Conservation (phyloP, 164 flowering plant genomes). For the Paratinospora sagittata region DNA sequence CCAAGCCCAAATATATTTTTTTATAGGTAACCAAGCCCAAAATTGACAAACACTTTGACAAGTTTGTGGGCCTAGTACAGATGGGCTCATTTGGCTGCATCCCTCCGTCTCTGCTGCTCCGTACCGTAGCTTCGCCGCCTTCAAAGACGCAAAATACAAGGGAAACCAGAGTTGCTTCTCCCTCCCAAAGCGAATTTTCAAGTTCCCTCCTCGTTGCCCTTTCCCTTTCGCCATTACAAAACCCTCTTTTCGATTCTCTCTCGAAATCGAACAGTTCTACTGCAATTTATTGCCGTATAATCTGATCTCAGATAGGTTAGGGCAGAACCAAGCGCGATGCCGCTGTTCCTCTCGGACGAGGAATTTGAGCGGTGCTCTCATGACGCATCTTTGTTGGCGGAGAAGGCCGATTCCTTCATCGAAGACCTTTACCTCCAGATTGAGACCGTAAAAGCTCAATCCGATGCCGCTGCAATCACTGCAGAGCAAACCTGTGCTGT, state of each 20-base stretch:
- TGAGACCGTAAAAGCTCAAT: constrained; percentile 61
- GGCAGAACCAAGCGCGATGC: constrained; percentile 39
- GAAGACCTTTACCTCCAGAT: constrained; percentile 41
- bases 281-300: background rate
- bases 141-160: background rate
- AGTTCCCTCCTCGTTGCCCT: background rate
- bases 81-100: too few species aligned
- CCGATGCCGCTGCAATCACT: constrained; percentile 82
- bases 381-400: constrained; percentile 46
- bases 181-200: background rate
- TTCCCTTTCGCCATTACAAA: background rate
- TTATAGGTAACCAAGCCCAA: too few species aligned
- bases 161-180: background rate
- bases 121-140: background rate
- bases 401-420: constrained; percentile 75
- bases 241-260: background rate
- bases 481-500: constrained; percentile 85
- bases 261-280: background rate
- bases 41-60: too few species aligned
- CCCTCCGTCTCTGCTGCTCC: background rate
- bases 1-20: too few species aligned
- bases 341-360: constrained; percentile 77
- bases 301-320: constrained; percentile 7
- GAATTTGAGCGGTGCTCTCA: constrained; percentile 42
- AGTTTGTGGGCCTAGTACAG: too few species aligned